Percentiles rank a stretch among this genome's conserved stretches.
Conservation (phyloP, 495 filamentous ascomycete species). For the Schizothecium vesticola region DNA sequence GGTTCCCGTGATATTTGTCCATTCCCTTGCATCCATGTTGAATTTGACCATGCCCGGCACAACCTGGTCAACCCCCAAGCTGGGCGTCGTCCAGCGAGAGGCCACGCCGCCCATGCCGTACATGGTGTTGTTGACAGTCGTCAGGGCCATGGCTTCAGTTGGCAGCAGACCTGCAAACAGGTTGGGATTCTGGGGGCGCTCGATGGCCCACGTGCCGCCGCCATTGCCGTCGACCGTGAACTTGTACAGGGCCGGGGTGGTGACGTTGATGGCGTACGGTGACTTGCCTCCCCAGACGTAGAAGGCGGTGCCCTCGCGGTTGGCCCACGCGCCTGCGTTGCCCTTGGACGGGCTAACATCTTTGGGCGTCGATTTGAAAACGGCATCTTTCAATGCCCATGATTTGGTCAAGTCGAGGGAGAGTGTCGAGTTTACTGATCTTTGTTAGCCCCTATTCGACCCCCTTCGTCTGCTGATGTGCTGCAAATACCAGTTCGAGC, state of each 20-base stretch:
- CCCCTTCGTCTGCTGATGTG: neutral
- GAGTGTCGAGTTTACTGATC: constrained; percentile 29
- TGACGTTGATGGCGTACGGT: constrained; percentile 10
- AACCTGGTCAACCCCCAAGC: neutral
- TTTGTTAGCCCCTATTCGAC: neutral
- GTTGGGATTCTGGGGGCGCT: neutral
- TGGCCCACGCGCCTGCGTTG: constrained; percentile 28
- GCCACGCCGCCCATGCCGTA: constrained; percentile 16
- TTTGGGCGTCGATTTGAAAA: constrained; percentile 25
- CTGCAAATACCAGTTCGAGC: neutral
- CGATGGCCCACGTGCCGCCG: constrained; percentile 32
- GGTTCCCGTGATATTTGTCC: constrained; percentile 11
- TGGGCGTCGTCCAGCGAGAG: constrained; percentile 5
- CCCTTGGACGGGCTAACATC: constrained; percentile 10
- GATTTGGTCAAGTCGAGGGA: constrained; percentile 33
- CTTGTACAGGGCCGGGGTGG: constrained; percentile 26
- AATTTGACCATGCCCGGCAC: constrained; percentile 19
- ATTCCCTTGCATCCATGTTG: constrained; percentile 16
- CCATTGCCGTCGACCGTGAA: constrained; percentile 31
- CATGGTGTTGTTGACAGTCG: constrained; percentile 4
- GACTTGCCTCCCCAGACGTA: constrained; percentile 36
- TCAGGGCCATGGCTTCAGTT: constrained; percentile 1
- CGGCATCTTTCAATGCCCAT: constrained; percentile 27
- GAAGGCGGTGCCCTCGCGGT: constrained; percentile 20
- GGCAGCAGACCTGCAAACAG: neutral